These are phyloP conservation scores for Backusella circina DNA, from an alignment of 192 early-diverging fungal genomes.

Conservation along the genomic window DNA sequence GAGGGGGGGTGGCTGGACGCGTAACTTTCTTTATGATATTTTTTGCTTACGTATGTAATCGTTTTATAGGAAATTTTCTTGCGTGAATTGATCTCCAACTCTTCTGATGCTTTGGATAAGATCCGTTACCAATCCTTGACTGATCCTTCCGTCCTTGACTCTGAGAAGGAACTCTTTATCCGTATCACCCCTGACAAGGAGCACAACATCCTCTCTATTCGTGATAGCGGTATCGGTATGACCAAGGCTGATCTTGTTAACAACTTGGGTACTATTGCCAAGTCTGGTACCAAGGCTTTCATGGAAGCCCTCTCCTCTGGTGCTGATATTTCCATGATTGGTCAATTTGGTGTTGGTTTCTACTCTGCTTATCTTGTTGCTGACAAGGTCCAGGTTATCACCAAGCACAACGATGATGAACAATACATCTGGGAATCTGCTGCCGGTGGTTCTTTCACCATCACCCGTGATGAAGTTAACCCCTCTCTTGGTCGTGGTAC, in stretches of 20 bases:
- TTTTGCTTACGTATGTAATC: not conserved
- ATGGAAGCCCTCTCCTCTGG: constrained; percentile 97
- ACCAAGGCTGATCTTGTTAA: constrained; percentile 95
- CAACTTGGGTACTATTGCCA: constrained; percentile 99
- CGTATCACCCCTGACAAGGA: constrained; percentile 86
- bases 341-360: constrained; percentile 99
- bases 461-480: constrained; percentile 90
- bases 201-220: constrained; percentile 71
- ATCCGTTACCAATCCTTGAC: constrained; percentile 97
- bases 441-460: constrained; percentile 89
- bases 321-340: constrained; percentile 99
- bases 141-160: constrained; percentile 89
- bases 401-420: constrained; percentile 97
- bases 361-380: constrained; percentile 99
- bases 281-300: constrained; percentile 99
- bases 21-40: not conserved
- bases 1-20: not conserved
- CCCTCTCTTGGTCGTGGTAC: constrained; percentile 91
- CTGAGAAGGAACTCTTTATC: constrained; percentile 93
- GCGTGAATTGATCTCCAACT: constrained; percentile 96
- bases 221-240: constrained; percentile 91
- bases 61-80: constrained; percentile 77
- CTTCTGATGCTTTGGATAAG: constrained; percentile 76
- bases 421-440: constrained; percentile 95
- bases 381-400: constrained; percentile 93